Base-by-base conservation (phyloP, 805 yeast species). In the Brettanomyces bruxellensis region DNA sequence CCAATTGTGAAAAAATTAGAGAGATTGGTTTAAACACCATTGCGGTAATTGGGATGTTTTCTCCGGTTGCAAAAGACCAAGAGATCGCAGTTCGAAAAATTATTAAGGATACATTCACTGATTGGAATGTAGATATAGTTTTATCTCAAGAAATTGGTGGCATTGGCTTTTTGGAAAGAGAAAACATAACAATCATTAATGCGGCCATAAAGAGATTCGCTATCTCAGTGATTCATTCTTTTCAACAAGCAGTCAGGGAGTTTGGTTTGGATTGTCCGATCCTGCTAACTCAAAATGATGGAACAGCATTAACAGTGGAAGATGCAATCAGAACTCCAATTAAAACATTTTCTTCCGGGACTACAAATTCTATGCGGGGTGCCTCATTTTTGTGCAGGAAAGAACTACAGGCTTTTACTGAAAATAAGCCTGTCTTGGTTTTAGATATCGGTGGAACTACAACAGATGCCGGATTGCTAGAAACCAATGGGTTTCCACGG, bases 401-500 rank as follows among this genome's bases (percentile, higher is more conserved):
- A 47, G 41, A 62, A 43, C 43, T 55, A 25, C 57, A 55, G 1
- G 54, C 60, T 3, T 28, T 28, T 28, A 28, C 32, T 28, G 23
- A 35, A 18, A 18, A 18, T 6, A 73, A 76, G 6, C 51, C 55
- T 36, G 59, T 65, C 13, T 51, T 70, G 42, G 75, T 73, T n/a
- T 67, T 67, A 34, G 78, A 73, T 53, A 67, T 73, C 36, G 78
- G 78, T 14, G 78, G 78, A 11, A 73, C 78, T 11, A 73, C 78
- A 4, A 59, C 76, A 6, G 78, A 73, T 53, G 73, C 71, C n/a
- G 78, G 78, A 7, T 49, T 71, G 41, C 51, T 73, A 32, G 54
- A 73, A 8, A 67, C 73, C 4, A 53, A 68, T 18, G 78, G 77
- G 1, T 73, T 71, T 55, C 78, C 78, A 5, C 56, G 75, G 25